These are phyloP conservation scores for Phytophthora vignae DNA, from an alignment of 352 stramenopile genomes.

Conservation along the genomic window DNA sequence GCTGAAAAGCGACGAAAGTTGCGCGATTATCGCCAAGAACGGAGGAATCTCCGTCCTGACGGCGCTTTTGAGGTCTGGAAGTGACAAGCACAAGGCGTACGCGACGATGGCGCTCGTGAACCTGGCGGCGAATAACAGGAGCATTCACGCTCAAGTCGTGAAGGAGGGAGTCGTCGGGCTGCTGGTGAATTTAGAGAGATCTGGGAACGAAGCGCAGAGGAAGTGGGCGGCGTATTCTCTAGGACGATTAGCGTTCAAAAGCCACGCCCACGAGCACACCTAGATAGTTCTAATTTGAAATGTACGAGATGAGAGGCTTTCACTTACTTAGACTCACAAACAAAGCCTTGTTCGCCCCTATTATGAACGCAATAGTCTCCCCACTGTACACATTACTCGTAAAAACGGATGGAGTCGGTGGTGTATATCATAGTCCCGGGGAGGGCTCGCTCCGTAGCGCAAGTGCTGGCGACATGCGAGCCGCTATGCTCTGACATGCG, in stretches of 20 bases:
- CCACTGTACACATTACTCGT: too few species aligned
- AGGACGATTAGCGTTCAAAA: slow-evolving; percentile 9
- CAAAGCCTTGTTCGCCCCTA: too few species aligned
- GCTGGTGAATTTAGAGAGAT: slow-evolving; percentile 3
- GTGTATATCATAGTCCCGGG: too few species aligned
- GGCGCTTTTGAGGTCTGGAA: slow-evolving; percentile 1
- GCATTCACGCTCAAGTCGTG: slow-evolving; percentile 1
- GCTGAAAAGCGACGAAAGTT: background rate
- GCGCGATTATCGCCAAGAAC: background rate
- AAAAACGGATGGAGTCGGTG: too few species aligned
- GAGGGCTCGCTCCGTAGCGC: too few species aligned
- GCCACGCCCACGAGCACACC: background rate
- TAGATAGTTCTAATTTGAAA: background rate
- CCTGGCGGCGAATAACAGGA: background rate
- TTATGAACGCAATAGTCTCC: too few species aligned
- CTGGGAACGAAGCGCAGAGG: background rate
- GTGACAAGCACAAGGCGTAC: slow-evolving; percentile 14
- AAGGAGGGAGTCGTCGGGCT: background rate
- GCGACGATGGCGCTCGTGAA: background rate
- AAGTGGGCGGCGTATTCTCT: slow-evolving; percentile 20
- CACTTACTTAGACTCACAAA: too few species aligned
- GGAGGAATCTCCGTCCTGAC: background rate
- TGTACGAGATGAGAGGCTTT: too few species aligned
- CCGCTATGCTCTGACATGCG: too few species aligned
- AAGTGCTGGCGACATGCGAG: too few species aligned